These are phyloP conservation scores for Hyphopichia fennica DNA, from an alignment of 1,139 yeast species.

Conservation along the genomic window DNA sequence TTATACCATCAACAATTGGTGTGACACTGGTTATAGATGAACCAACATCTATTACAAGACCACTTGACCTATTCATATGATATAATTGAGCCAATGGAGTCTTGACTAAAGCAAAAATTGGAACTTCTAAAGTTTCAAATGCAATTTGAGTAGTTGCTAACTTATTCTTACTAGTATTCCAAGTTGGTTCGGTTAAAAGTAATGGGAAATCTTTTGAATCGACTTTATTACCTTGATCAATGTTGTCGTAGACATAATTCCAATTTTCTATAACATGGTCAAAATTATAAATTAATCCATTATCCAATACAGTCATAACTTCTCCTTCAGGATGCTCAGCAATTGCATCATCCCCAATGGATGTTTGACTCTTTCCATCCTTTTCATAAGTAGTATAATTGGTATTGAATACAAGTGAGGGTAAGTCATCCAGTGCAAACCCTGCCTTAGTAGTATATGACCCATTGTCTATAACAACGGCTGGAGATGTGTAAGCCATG, in stretches of 20 bases:
- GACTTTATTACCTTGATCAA: constrained; percentile 44
- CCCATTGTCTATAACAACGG: constrained; percentile 72
- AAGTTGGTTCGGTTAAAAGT: constrained; percentile 63
- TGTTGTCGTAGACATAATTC: constrained; percentile 53
- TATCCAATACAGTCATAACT: constrained; percentile 61
- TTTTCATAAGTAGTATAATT: constrained; percentile 44
- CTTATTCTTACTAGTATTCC: constrained; percentile 58
- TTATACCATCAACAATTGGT: constrained; percentile 70
- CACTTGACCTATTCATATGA: constrained; percentile 66
- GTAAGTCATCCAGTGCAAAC: constrained; percentile 64
- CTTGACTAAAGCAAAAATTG: constrained; percentile 66
- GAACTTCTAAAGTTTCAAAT: constrained; percentile 64
- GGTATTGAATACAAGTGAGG: constrained; percentile 58
- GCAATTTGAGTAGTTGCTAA: constrained; percentile 58
- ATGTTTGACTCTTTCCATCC: constrained; percentile 25
- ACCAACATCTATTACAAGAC: constrained; percentile 70
- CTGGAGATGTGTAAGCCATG: constrained; percentile 45
- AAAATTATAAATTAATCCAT: constrained; percentile 68
- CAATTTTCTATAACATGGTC: constrained; percentile 60
- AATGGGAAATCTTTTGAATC: constrained; percentile 58
- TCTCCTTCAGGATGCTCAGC: constrained; percentile 45
- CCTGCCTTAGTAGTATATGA: constrained; percentile 69
- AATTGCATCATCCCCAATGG: constrained; percentile 54
- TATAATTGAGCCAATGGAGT: constrained; percentile 70
- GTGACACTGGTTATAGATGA: constrained; percentile 61